phyloP scores from a whole-genome alignment of 352 stramenopile genomes.

The Phytophthora boehmeriae region DNA sequence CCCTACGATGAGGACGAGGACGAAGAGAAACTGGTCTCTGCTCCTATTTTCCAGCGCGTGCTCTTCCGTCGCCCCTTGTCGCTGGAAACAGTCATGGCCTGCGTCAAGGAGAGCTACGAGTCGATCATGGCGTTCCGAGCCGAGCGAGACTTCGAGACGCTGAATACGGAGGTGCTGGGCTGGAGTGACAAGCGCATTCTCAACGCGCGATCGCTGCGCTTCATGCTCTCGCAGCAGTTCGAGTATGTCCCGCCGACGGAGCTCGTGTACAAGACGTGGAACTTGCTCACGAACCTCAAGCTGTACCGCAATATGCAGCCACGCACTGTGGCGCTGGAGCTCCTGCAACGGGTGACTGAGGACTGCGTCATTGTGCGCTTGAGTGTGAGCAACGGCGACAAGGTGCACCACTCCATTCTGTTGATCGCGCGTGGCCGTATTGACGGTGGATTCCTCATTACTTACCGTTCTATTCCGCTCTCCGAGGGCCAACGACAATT shows the following conservation, averaged over 20 bases:
- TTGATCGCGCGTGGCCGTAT: slow-evolving; percentile 68
- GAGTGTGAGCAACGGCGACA: slow-evolving; percentile 41
- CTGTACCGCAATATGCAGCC: slow-evolving; percentile 70
- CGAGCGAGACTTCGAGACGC: slow-evolving; percentile 46
- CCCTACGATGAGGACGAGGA: slow-evolving; percentile 7
- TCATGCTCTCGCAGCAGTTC: slow-evolving; percentile 70
- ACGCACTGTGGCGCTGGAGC: slow-evolving; percentile 47
- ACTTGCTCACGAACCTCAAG: slow-evolving; percentile 55
- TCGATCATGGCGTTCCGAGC: slow-evolving; percentile 66
- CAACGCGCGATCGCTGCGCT: slow-evolving; percentile 49
- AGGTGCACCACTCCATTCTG: slow-evolving; percentile 56
- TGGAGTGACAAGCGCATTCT: slow-evolving; percentile 56
- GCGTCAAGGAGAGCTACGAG: slow-evolving; percentile 60
- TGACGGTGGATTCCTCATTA: slow-evolving; percentile 67
- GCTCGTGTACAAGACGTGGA: slow-evolving; percentile 76
- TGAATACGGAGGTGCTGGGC: slow-evolving; percentile 54
- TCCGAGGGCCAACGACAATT: slow-evolving; percentile 47
- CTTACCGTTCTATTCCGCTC: slow-evolving; percentile 69
- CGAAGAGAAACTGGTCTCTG: slow-evolving; percentile 17
- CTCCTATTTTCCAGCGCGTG: slow-evolving; percentile 60
- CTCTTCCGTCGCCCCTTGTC: slow-evolving; percentile 48
- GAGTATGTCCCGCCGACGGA: slow-evolving; percentile 44
- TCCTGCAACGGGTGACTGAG: slow-evolving; percentile 62
- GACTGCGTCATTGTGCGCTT: slow-evolving; percentile 69
- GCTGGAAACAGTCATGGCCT: slow-evolving; percentile 41